Conservation (phyloP, 768 basidiomycete species). For the Lactarius akahatsu region DNA sequence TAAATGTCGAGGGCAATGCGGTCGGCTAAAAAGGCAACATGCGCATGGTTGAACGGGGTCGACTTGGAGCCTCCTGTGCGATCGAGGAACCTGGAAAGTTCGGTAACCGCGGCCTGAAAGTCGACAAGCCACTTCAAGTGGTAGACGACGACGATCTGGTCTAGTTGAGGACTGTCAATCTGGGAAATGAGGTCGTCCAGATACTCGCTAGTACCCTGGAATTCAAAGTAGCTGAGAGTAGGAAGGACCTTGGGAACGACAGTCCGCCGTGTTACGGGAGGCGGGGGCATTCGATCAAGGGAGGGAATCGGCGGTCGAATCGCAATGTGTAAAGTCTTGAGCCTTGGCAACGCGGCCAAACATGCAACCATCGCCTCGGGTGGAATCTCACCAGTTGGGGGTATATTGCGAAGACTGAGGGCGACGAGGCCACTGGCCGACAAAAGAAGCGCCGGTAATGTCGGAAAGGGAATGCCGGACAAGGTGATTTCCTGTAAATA, state of each 20-base stretch:
- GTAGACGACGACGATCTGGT: not conserved
- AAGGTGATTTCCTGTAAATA: conserved; percentile 59
- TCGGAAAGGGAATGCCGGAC: conserved; percentile 41
- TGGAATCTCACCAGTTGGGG: not conserved
- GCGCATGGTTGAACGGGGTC: too few relatives aligned
- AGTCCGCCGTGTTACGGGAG: not conserved
- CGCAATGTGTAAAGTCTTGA: not conserved
- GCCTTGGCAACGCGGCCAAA: too few relatives aligned
- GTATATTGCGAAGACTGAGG: not conserved
- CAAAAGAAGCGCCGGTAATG: not conserved
- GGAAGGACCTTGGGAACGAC: not conserved
- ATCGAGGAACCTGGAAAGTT: not conserved
- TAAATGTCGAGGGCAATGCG: too few relatives aligned
- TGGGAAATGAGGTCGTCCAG: not conserved
- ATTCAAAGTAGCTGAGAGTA: not conserved
- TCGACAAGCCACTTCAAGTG: not conserved
- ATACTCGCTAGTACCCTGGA: not conserved
- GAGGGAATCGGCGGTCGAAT: not conserved
- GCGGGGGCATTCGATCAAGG: not conserved
- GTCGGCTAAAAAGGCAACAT: too few relatives aligned
- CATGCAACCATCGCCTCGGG: not conserved
- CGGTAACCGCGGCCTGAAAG: not conserved
- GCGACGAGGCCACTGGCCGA: not conserved
- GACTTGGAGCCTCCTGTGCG: not conserved
- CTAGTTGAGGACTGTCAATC: not conserved